These are phyloP conservation scores for Boletus speciosus DNA, from an alignment of 768 basidiomycete genomes.

Conservation along the genomic window DNA sequence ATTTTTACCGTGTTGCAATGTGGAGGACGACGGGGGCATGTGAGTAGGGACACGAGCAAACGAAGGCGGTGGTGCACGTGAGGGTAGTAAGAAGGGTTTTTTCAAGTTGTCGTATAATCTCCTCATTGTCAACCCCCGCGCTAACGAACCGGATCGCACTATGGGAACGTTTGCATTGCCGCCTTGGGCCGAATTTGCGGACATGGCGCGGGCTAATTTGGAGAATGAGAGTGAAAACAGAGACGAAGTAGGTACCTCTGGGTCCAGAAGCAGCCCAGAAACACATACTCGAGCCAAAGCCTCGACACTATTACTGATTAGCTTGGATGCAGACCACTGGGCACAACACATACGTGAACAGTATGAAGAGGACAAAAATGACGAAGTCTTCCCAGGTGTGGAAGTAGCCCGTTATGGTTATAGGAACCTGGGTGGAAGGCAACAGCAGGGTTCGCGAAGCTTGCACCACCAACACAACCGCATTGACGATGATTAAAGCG, in stretches of 20 bases:
- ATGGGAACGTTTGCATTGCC: conserved; percentile 20
- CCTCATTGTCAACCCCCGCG: conserved; percentile 43
- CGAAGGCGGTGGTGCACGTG: conserved; percentile 17
- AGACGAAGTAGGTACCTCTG: conserved; percentile 57
- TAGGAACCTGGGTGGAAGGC: conserved; percentile 38
- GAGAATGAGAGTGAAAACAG: conserved; percentile 42
- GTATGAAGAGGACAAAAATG: conserved; percentile 76
- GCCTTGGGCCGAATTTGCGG: conserved; percentile 27
- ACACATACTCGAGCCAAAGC: conserved; percentile 85
- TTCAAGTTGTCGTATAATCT: conserved; percentile 45
- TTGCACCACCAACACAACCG: conserved; percentile 78
- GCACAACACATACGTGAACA: conserved; percentile 70
- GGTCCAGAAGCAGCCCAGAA: conserved; percentile 85
- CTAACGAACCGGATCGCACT: conserved; percentile 35
- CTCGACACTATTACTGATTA: conserved; percentile 57
- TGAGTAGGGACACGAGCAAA: conserved; percentile 12
- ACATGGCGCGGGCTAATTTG: conserved; percentile 18
- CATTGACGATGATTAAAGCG: conserved; percentile 78
- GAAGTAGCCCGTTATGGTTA: conserved; percentile 71
- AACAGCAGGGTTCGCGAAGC: conserved; percentile 60
- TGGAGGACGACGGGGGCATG: conserved; percentile 1
- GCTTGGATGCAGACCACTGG: background rate
- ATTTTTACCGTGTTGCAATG: background rate
- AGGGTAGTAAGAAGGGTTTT: conserved; percentile 52
- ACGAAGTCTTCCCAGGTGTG: conserved; percentile 85